These are phyloP conservation scores for Paramecium pentaurelia DNA, from an alignment of 73 alveolate genomes.

Conservation along the genomic window DNA sequence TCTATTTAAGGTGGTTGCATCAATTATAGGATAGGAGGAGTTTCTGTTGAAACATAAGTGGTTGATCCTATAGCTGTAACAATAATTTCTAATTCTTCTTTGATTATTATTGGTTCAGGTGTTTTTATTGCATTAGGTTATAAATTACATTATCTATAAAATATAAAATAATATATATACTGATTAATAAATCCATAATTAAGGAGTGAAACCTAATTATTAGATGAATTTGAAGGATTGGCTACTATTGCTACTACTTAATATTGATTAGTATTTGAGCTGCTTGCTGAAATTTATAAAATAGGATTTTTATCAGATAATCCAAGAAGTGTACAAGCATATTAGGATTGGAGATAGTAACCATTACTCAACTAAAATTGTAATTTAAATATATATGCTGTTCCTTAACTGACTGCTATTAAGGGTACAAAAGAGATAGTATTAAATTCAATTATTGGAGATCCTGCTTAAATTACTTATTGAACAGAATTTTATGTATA, in stretches of 20 bases:
- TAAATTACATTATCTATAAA: neutral
- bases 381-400: neutral
- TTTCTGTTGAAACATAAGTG: neutral
- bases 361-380: neutral
- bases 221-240: neutral
- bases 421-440: neutral
- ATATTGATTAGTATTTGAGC: neutral
- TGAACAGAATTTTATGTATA: neutral
- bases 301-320: neutral
- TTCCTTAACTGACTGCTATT: neutral
- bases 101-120: neutral
- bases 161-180: neutral
- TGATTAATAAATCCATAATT: neutral
- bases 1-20: neutral
- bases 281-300: neutral
- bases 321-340: neutral
- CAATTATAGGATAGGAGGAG: neutral
- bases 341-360: neutral
- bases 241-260: neutral
- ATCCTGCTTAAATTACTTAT: neutral
- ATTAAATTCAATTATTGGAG: neutral
- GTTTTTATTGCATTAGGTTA: neutral
- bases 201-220: neutral
- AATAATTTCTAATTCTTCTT: neutral
- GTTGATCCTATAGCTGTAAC: neutral